Percentiles rank a stretch among this genome's conserved stretches.
Conservation (phyloP, 371 early-diverging fungal species). For the Ordospora colligata region DNA sequence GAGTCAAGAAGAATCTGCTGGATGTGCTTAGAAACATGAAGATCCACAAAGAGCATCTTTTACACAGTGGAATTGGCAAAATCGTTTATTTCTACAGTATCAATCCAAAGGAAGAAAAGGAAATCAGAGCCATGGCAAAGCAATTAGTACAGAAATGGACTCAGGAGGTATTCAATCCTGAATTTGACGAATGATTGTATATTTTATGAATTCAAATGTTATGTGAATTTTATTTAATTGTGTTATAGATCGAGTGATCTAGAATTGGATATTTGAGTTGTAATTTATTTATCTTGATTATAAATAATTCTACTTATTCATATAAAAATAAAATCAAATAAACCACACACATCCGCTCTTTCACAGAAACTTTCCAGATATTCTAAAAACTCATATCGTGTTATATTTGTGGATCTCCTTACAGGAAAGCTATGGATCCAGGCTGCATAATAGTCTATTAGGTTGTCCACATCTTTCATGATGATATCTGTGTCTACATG, state of each 20-base stretch:
- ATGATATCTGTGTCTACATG: neutral
- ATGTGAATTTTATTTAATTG: too few species aligned
- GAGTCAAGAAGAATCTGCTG: slow-evolving; percentile 75
- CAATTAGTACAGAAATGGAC: slow-evolving; percentile 66
- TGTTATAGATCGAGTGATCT: too few species aligned
- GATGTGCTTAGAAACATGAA: slow-evolving; percentile 68
- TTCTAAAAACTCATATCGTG: slow-evolving; percentile 49
- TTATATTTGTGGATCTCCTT: slow-evolving; percentile 13
- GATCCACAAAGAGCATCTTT: slow-evolving; percentile 72
- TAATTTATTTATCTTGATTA: too few species aligned
- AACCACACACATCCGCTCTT: slow-evolving; percentile 1
- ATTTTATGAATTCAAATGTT: neutral
- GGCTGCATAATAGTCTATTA: slow-evolving; percentile 44
- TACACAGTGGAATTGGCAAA: slow-evolving; percentile 76
- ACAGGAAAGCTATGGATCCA: slow-evolving; percentile 47
- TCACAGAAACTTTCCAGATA: slow-evolving; percentile 39
- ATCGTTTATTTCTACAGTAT: slow-evolving; percentile 82
- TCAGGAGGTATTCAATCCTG: slow-evolving; percentile 28
- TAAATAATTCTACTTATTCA: neutral
- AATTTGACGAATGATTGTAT: slow-evolving; percentile 3
- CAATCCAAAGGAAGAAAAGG: slow-evolving; percentile 69
- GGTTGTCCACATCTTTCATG: slow-evolving; percentile 22
- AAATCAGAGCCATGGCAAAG: slow-evolving; percentile 68
- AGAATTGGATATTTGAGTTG: too few species aligned
- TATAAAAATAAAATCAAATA: slow-evolving; percentile 24